A percentile compares a stretch with the other conserved stretches of the same genome.
phyloP scores from a whole-genome alignment of 345 rosid genomes.

The Orychophragmus violaceus region DNA sequence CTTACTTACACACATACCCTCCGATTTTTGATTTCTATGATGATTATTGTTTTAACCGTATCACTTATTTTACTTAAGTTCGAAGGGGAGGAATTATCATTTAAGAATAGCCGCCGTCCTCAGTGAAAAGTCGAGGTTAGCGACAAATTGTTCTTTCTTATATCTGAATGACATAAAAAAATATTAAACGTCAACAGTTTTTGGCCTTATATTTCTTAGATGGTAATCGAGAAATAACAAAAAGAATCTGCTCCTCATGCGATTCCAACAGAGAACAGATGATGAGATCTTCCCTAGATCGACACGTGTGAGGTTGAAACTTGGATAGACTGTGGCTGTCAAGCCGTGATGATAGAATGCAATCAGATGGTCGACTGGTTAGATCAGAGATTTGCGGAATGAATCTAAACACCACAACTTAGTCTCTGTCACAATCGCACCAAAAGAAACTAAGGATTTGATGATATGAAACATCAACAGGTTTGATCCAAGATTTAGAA shows the following conservation, averaged over 20 bases:
- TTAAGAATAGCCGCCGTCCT: slow-evolving; percentile 84
- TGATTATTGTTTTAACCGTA: not conserved
- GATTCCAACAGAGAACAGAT: slow-evolving; percentile 48
- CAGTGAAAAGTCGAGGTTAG: slow-evolving; percentile 97
- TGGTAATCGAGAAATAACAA: slow-evolving; percentile 88
- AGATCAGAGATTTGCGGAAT: too few relatives aligned
- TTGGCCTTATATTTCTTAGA: slow-evolving; percentile 38
- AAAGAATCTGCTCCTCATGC: slow-evolving; percentile 95
- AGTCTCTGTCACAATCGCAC: too few relatives aligned
- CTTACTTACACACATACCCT: not conserved
- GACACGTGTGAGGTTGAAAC: too few relatives aligned
- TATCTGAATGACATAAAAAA: not conserved
- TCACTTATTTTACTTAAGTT: slow-evolving; percentile 42
- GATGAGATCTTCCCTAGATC: too few relatives aligned
- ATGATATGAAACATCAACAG: too few relatives aligned
- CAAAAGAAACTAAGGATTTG: too few relatives aligned
- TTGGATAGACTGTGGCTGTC: too few relatives aligned
- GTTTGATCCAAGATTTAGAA: too few relatives aligned
- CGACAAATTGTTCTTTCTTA: not conserved
- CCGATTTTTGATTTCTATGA: not conserved
- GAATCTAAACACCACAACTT: too few relatives aligned
- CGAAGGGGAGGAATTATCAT: slow-evolving; percentile 87
- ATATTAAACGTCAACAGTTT: not conserved
- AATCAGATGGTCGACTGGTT: too few relatives aligned
- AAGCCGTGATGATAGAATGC: too few relatives aligned